phyloP scores from a whole-genome alignment of 352 stramenopile genomes.

The Pythium aphanidermatum region DNA sequence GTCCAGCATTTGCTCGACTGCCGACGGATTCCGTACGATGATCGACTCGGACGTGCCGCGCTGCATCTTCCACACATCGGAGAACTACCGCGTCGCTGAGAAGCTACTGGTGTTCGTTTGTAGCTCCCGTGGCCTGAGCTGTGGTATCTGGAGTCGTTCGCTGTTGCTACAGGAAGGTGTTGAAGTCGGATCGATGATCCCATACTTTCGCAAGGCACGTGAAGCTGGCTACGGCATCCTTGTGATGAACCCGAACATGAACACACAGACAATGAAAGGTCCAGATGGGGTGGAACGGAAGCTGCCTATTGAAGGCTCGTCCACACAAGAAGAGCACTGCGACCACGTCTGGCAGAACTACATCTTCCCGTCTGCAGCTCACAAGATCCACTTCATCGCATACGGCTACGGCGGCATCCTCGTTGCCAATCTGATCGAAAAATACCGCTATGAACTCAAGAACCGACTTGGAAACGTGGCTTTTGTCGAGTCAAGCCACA shows the following conservation, averaged over 20 bases:
- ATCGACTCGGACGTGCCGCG: constrained; percentile 69
- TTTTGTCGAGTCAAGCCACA: constrained; percentile 85
- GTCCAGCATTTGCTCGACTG: constrained; percentile 77
- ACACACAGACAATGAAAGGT: constrained; percentile 76
- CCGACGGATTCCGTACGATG: constrained; percentile 79
- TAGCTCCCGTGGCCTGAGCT: constrained; percentile 67
- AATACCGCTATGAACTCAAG: constrained; percentile 71
- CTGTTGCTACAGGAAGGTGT: constrained; percentile 83
- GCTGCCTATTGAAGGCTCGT: constrained; percentile 74
- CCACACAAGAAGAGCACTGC: constrained; percentile 83
- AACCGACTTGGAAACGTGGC: constrained; percentile 80
- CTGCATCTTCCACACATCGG: constrained; percentile 79
- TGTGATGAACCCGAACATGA: constrained; percentile 90
- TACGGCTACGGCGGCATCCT: constrained; percentile 80
- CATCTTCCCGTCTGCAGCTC: constrained; percentile 66
- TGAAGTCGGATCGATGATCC: constrained; percentile 85
- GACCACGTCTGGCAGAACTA: constrained; percentile 87
- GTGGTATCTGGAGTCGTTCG: constrained; percentile 85
- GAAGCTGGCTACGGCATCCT: constrained; percentile 74
- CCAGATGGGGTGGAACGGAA: constrained; percentile 55
- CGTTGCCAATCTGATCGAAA: constrained; percentile 76
- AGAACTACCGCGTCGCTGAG: constrained; percentile 67
- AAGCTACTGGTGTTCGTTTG: constrained; percentile 83
- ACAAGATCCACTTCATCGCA: constrained; percentile 87
- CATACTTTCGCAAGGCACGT: constrained; percentile 77